Percentiles rank a stretch among this genome's conserved stretches.
Evolutionary conservation across 139 green algal species (phyloP).

Genomic region (Auxenochlorella protothecoides): DNA sequence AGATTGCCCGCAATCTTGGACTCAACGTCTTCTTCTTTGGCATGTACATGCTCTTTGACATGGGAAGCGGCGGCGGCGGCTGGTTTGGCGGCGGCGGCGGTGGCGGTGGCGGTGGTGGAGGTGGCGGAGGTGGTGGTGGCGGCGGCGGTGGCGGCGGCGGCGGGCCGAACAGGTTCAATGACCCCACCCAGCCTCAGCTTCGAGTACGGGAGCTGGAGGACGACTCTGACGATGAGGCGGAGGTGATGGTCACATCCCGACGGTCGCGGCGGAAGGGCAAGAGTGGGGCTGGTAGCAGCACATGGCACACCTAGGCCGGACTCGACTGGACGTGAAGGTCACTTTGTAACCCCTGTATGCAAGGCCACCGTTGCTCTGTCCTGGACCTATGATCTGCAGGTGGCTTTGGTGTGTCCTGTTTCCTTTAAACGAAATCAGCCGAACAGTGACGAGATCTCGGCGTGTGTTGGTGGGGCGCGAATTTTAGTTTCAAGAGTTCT

Average conservation of each 20-base stretch:
- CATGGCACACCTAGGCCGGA: too few relatives aligned
- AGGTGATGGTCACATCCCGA: too few relatives aligned
- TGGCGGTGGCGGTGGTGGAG: slow-evolving; percentile 7
- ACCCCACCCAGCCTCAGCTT: slow-evolving; percentile 12
- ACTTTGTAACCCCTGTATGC: too few relatives aligned
- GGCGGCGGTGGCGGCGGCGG: slow-evolving; percentile 16
- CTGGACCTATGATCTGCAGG: too few relatives aligned
- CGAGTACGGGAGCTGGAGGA: slow-evolving; percentile 17
- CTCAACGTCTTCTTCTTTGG: slow-evolving; percentile 30
- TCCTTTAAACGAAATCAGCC: too few relatives aligned
- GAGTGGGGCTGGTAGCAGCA: background rate
- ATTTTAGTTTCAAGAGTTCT: too few relatives aligned
- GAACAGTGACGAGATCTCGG: too few relatives aligned
- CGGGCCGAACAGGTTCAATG: slow-evolving; percentile 5
- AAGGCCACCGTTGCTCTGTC: too few relatives aligned
- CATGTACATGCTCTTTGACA: slow-evolving; percentile 33
- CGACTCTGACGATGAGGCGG: slow-evolving; percentile 10
- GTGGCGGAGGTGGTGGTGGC: slow-evolving; percentile 13
- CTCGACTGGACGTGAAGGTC: too few relatives aligned
- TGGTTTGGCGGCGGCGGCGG: slow-evolving; percentile 31
- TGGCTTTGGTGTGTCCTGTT: too few relatives aligned
- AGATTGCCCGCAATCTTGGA: slow-evolving; percentile 29
- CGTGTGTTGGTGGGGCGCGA: too few relatives aligned
- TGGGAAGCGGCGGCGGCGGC: slow-evolving; percentile 18
- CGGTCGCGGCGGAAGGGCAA: background rate